These are phyloP conservation scores for Medicago arabica DNA, from an alignment of 306 rosid species.

Conservation along the genomic window DNA sequence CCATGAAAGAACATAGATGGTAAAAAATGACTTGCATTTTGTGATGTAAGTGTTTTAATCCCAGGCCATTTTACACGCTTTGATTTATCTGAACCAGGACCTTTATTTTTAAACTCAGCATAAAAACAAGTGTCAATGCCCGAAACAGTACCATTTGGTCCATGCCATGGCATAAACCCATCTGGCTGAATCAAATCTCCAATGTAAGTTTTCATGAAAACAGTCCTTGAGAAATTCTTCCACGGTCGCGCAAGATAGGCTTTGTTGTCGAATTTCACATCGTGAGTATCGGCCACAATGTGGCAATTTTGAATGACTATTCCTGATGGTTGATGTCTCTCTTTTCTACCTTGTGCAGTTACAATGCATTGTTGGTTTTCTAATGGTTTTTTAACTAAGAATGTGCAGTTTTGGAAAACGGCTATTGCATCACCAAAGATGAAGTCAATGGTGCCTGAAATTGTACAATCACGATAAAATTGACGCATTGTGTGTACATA, in stretches of 20 bases:
- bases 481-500: constrained; percentile 71
- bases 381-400: constrained; percentile 61
- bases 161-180: constrained; percentile 75
- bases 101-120: constrained; percentile 56
- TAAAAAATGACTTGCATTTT: constrained; percentile 22
- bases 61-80: constrained; percentile 69
- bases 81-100: constrained; percentile 62
- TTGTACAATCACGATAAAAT: constrained; percentile 70
- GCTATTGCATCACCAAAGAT: constrained; percentile 68
- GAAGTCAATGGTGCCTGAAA: constrained; percentile 81
- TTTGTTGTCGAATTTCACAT: constrained; percentile 8
- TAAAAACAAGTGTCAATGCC: constrained; percentile 56
- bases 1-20: constrained; percentile 49
- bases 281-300: constrained; percentile 35
- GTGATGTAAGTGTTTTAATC: constrained; percentile 49
- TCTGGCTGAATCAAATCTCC: constrained; percentile 58
- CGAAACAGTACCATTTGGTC: constrained; percentile 2
- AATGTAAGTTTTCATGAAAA: constrained; percentile 61
- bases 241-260: constrained; percentile 71
- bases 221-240: constrained; percentile 73
- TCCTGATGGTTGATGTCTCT: constrained; percentile 63
- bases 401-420: constrained; percentile 73
- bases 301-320: constrained; percentile 53
- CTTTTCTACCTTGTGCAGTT: constrained; percentile 75
- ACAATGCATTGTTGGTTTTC: constrained; percentile 65